A percentile compares a stretch with the other conserved stretches of the same genome.
phyloP scores from a whole-genome alignment of 2,329 filamentous ascomycete genomes.

The Acrocalymma vagum region DNA sequence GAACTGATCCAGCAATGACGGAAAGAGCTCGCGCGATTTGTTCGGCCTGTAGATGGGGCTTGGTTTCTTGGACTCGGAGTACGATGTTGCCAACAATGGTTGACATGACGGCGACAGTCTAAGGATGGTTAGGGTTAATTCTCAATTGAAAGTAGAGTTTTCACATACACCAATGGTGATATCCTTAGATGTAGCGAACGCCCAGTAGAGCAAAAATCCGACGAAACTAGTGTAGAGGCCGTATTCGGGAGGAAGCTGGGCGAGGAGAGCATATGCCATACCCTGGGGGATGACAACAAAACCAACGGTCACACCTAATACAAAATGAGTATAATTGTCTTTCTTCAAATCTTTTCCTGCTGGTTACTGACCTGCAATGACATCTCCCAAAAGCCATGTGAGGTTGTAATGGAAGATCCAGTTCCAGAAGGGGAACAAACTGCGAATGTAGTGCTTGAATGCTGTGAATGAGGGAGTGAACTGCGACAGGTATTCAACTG shows the following conservation, averaged over 20 bases:
- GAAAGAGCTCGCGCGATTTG: conserved; percentile 67
- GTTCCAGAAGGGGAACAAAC: conserved; percentile 85
- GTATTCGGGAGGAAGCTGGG: conserved; percentile 78
- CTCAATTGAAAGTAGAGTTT: too few relatives aligned
- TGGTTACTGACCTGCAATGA: conserved; percentile 78
- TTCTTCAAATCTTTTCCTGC: not conserved
- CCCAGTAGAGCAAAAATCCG: conserved; percentile 95
- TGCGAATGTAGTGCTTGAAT: conserved; percentile 68
- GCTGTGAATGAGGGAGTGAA: conserved; percentile 68
- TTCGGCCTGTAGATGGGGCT: conserved; percentile 65
- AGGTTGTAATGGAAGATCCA: conserved; percentile 92
- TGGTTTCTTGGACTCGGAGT: too few relatives aligned
- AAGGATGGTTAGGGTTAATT: too few relatives aligned
- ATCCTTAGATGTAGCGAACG: conserved; percentile 98
- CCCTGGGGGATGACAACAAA: conserved; percentile 88
- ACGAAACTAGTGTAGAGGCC: conserved; percentile 97
- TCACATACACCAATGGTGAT: conserved; percentile 97
- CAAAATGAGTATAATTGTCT: conserved; percentile 12
- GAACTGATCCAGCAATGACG: conserved; percentile 80
- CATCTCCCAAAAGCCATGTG: conserved; percentile 87
- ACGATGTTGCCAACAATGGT: conserved; percentile 87
- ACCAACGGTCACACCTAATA: conserved; percentile 74
- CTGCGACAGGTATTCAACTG: conserved; percentile 74
- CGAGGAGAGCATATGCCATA: conserved; percentile 92
- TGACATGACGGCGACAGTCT: conserved; percentile 95